phyloP scores from a whole-genome alignment of 768 basidiomycete genomes.

The Lactifluus echinatus region DNA sequence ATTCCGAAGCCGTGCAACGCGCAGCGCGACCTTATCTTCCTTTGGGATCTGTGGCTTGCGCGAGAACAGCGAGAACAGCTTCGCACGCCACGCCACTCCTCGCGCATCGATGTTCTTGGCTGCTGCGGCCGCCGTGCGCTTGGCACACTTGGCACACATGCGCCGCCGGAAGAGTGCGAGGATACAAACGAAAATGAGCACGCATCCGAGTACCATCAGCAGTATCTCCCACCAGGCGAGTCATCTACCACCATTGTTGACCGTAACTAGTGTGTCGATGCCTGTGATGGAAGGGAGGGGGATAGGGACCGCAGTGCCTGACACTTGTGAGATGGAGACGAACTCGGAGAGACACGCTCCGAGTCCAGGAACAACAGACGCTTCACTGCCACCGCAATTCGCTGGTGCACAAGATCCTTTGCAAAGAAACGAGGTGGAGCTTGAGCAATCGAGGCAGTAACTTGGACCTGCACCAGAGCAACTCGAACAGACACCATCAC shows the following conservation, averaged over 20 bases:
- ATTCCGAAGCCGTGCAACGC: no score
- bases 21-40: no score
- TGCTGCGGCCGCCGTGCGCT: slow-evolving; percentile 52
- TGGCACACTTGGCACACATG: slow-evolving; percentile 57
- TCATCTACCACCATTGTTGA: slow-evolving; percentile 22
- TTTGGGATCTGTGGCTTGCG: no score
- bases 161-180: slow-evolving; percentile 64
- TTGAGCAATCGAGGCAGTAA: slow-evolving; percentile 68
- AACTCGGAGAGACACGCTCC: slow-evolving; percentile 77
- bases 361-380: no score
- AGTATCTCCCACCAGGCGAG: slow-evolving; percentile 83
- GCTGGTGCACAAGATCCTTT: slow-evolving; percentile 56
- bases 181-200: slow-evolving; percentile 63
- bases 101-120: slow-evolving; percentile 43
- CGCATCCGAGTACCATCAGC: no score
- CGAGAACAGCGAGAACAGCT: no score
- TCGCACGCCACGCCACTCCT: no score
- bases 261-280: slow-evolving; percentile 39
- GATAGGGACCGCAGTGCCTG: slow-evolving; percentile 31
- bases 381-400: slow-evolving; percentile 44
- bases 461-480: slow-evolving; percentile 61
- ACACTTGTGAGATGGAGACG: slow-evolving; percentile 41
- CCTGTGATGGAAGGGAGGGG: slow-evolving; percentile 53
- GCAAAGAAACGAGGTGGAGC: slow-evolving; percentile 51
- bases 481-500: slow-evolving; percentile 70